Conservation (phyloP, 148 eudicot species). For the Dianthus caryophyllus region DNA sequence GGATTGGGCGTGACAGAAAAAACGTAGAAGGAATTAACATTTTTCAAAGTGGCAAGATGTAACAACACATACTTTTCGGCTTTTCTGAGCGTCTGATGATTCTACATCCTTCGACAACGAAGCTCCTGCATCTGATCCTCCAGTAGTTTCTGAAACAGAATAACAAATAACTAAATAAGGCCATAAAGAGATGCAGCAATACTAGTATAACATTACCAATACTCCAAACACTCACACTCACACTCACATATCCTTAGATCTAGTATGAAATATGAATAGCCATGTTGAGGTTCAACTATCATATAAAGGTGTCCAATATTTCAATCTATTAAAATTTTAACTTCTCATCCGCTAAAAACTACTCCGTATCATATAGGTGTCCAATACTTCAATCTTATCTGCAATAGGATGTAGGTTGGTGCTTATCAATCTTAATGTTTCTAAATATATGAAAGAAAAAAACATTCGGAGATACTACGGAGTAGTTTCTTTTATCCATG, state of each 20-base stretch:
- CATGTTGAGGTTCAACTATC: neutral
- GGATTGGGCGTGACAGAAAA: neutral
- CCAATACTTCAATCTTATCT: too few species aligned
- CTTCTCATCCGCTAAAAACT: neutral
- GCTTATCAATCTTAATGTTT: neutral
- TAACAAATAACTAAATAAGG: constrained; percentile 8
- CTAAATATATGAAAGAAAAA: neutral
- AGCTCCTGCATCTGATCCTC: constrained; percentile 31
- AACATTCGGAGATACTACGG: too few species aligned
- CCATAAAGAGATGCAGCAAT: neutral
- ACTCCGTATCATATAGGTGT: neutral
- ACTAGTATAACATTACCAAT: constrained; percentile 4
- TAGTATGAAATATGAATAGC: neutral
- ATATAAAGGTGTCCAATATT: neutral
- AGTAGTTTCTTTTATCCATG: too few species aligned
- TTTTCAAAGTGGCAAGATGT: neutral
- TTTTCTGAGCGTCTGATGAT: constrained; percentile 44
- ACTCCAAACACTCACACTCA: neutral
- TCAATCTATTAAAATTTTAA: neutral
- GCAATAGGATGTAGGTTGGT: neutral
- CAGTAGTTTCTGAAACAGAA: constrained; percentile 13
- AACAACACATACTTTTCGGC: constrained; percentile 40
- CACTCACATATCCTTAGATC: neutral
- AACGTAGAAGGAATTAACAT: neutral
- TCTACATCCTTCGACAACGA: constrained; percentile 36